Evolutionary conservation across 2,329 filamentous ascomycete genomes (phyloP).

Genomic region (Aspergillus neoniger): DNA sequence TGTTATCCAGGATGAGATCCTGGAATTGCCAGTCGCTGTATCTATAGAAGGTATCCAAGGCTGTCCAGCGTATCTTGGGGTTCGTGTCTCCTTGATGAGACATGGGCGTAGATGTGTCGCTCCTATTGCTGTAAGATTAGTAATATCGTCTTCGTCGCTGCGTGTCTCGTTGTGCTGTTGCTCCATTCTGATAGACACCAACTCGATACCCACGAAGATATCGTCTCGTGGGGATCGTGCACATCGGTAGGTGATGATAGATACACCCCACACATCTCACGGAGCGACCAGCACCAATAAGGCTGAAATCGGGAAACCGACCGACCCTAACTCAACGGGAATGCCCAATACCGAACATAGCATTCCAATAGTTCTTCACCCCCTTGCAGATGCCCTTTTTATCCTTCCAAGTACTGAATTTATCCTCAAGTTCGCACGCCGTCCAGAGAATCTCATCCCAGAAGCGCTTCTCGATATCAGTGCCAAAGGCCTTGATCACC

Average conservation of each 20-base stretch:
- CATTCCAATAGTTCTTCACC: slow-evolving; percentile 38
- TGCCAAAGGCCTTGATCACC: slow-evolving; percentile 32
- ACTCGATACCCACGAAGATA: background rate
- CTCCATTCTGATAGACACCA: background rate
- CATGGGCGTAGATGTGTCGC: too few relatives aligned
- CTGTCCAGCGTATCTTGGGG: too few relatives aligned
- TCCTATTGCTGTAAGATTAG: background rate
- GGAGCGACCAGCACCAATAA: background rate
- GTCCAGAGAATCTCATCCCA: slow-evolving; percentile 44
- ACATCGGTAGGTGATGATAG: background rate
- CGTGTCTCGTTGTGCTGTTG: background rate
- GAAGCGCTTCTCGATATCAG: slow-evolving; percentile 40
- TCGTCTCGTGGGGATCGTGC: too few relatives aligned
- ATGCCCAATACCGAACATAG: slow-evolving; percentile 29
- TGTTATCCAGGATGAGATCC: too few relatives aligned
- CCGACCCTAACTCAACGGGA: background rate
- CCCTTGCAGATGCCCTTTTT: slow-evolving; percentile 35
- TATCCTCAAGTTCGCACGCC: slow-evolving; percentile 40
- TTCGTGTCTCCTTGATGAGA: too few relatives aligned
- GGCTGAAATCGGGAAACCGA: background rate
- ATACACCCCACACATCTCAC: too few relatives aligned
- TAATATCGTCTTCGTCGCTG: background rate
- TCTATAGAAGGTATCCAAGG: too few relatives aligned
- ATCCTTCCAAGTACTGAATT: slow-evolving; percentile 36
- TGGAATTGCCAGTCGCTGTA: background rate